These are phyloP conservation scores for Aspergillus homomorphus DNA, from an alignment of 495 filamentous ascomycete genomes.

Conservation along the genomic window DNA sequence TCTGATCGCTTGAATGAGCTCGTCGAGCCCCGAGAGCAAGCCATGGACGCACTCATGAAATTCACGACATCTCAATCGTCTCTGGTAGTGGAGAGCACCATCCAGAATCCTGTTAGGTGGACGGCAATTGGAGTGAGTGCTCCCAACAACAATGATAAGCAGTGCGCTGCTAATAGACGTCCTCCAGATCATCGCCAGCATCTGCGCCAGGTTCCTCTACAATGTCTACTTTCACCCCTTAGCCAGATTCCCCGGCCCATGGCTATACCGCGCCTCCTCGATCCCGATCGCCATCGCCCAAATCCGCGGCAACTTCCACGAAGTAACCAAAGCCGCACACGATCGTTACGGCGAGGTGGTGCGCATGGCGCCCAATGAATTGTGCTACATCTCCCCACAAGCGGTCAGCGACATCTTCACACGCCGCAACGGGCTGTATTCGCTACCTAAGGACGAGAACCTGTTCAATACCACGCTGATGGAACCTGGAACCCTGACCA, in stretches of 20 bases:
- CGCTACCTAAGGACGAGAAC: too few species aligned
- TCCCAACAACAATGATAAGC: too few species aligned
- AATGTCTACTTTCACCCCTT: slow-evolving; percentile 7
- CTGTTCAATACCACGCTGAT: slow-evolving; percentile 21
- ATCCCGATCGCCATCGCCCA: neutral
- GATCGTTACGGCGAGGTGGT: slow-evolving; percentile 46
- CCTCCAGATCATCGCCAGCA: too few species aligned
- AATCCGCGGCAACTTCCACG: neutral
- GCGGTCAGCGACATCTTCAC: slow-evolving; percentile 6
- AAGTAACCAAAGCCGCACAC: slow-evolving; percentile 12
- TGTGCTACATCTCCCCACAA: neutral
- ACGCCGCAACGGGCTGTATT: too few species aligned
- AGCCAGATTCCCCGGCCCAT: neutral
- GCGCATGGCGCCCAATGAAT: slow-evolving; percentile 49
- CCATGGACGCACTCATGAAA: too few species aligned
- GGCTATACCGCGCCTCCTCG: neutral
- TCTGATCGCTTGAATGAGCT: too few species aligned
- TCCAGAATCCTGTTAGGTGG: too few species aligned
- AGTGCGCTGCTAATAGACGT: too few species aligned
- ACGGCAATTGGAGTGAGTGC: too few species aligned
- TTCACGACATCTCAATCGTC: too few species aligned
- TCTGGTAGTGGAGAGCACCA: too few species aligned
- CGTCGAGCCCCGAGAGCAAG: too few species aligned
- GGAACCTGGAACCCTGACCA: slow-evolving; percentile 21
- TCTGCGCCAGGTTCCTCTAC: neutral